Evolutionary conservation across 768 basidiomycete species (phyloP).

Genomic region (Dioszegia hungarica): DNA sequence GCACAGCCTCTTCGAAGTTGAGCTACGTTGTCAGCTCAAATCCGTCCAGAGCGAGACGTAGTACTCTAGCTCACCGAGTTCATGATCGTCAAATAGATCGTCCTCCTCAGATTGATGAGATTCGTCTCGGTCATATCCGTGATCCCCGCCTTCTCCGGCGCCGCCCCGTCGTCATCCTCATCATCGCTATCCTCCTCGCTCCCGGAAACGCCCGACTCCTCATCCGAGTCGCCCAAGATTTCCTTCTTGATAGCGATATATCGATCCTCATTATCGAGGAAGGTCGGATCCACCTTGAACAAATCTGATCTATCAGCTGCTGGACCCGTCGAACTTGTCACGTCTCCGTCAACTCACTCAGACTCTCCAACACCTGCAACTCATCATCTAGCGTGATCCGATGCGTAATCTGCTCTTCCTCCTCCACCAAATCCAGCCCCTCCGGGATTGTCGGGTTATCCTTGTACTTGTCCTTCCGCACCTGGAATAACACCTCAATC

Average conservation of each 20-base stretch:
- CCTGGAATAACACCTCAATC: conserved; percentile 99
- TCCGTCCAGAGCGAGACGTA: neutral
- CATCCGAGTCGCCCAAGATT: conserved; percentile 73
- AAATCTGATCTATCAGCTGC: conserved; percentile 59
- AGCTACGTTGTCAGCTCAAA: conserved; percentile 50
- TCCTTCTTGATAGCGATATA: conserved; percentile 87
- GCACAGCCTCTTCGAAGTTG: conserved; percentile 97
- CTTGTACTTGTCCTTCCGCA: conserved; percentile 98
- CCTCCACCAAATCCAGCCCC: conserved; percentile 91
- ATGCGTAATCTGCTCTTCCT: conserved; percentile 97
- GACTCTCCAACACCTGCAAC: conserved; percentile 84
- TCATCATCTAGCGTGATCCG: conserved; percentile 88
- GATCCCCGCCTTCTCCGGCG: conserved; percentile 78
- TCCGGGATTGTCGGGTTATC: conserved; percentile 93
- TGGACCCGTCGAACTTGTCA: neutral
- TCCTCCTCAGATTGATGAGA: conserved; percentile 85
- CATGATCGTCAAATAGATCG: conserved; percentile 98
- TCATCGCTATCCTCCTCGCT: conserved; percentile 58
- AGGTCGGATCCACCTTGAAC: conserved; percentile 89
- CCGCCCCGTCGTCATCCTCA: conserved; percentile 59
- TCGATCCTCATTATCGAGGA: conserved; percentile 84
- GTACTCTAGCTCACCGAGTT: conserved; percentile 60
- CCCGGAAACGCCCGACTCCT: conserved; percentile 55
- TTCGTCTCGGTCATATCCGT: conserved; percentile 94
- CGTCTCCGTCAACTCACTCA: conserved; percentile 62